Conservation (phyloP, 805 yeast species). For the Saccharomycopsis babjevae region DNA sequence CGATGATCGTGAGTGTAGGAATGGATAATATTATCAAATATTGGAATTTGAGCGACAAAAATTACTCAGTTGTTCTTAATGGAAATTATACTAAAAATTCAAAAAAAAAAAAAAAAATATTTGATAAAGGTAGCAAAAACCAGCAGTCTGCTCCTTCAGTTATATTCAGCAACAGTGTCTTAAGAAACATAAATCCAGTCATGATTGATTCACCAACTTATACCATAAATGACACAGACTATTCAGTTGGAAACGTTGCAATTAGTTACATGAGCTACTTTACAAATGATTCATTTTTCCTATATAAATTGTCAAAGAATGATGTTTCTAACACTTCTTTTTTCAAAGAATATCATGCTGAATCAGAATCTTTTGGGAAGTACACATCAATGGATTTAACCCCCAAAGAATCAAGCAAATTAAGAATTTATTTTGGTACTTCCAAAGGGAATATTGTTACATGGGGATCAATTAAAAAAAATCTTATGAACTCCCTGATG, state of each 20-base stretch:
- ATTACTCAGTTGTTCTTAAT: neutral
- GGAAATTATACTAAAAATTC: neutral
- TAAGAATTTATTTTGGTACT: neutral
- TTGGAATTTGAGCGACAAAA: conserved; percentile 48
- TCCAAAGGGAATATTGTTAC: neutral
- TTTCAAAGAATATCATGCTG: neutral
- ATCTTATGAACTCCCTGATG: neutral
- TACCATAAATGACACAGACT: neutral
- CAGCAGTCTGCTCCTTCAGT: neutral
- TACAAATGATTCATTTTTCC: neutral
- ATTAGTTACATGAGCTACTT: neutral
- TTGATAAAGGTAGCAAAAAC: neutral
- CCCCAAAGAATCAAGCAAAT: neutral
- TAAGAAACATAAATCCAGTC: neutral
- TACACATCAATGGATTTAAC: neutral
- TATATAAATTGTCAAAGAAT: neutral
- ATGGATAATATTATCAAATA: conserved; percentile 70
- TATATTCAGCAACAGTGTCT: neutral
- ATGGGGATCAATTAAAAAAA: neutral
- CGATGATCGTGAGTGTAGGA: conserved; percentile 54
- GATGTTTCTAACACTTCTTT: neutral
- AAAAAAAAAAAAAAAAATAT: neutral
- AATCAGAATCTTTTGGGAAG: neutral
- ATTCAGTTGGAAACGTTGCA: neutral
- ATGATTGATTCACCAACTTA: neutral